Conservation (phyloP, 306 rosid genomes). For the Parietaria judaica region DNA sequence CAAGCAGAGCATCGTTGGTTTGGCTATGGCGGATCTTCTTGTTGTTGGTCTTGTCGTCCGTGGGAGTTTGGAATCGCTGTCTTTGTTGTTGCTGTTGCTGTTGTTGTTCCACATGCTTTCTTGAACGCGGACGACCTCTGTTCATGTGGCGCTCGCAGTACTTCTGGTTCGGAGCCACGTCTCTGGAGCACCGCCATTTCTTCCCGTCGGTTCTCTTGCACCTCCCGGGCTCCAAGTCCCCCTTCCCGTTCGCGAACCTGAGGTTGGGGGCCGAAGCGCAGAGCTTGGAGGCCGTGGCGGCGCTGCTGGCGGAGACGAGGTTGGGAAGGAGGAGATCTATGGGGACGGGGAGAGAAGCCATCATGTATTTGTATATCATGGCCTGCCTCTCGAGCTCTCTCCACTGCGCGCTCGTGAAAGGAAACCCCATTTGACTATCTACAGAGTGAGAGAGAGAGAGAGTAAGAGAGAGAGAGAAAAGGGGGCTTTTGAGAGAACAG, state of each 20-base stretch:
- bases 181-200: conserved; percentile 84
- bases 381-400: conserved; percentile 80
- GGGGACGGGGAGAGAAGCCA: conserved; percentile 71
- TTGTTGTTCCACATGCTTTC: conserved; percentile 80
- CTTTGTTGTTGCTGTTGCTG: not conserved
- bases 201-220: conserved; percentile 82
- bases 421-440: conserved; percentile 32
- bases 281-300: not conserved
- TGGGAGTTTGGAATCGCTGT: no score
- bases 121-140: conserved; percentile 97
- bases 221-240: conserved; percentile 66
- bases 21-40: conserved; percentile 46
- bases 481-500: not conserved
- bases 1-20: not conserved
- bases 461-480: not conserved
- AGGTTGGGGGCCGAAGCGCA: conserved; percentile 11
- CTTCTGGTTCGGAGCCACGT: conserved; percentile 64
- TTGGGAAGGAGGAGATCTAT: conserved; percentile 41
- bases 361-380: conserved; percentile 78
- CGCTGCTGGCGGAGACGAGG: not conserved
- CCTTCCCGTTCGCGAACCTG: conserved; percentile 32
- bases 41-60: conserved; percentile 4
- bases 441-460: conserved; percentile 7
- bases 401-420: conserved; percentile 77
- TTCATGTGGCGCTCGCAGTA: conserved; percentile 86